A percentile compares a stretch with the other conserved stretches of the same genome.
Conservation (phyloP, 1,284 basidiomycete species). For the Irpex rosettiformis region DNA sequence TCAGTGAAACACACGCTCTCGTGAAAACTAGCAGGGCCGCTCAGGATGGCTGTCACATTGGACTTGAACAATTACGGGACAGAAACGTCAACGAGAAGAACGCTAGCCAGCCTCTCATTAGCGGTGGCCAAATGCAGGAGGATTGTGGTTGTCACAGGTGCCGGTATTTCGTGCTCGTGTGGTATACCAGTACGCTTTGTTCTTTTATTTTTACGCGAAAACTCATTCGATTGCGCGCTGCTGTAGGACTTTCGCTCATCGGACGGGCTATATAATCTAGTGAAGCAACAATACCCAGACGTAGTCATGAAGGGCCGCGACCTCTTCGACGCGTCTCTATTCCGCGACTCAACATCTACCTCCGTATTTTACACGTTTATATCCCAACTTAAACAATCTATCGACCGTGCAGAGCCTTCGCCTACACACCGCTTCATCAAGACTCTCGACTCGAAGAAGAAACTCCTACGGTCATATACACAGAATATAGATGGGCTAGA, state of each 20-base stretch:
- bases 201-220: not conserved
- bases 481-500: constrained; percentile 97
- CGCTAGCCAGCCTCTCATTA: constrained; percentile 66
- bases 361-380: constrained; percentile 95
- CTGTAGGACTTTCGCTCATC: constrained; percentile 85
- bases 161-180: constrained; percentile 90
- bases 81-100: constrained; percentile 51
- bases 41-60: constrained; percentile 37
- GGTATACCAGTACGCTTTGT: constrained; percentile 82
- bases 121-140: constrained; percentile 80
- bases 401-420: constrained; percentile 79
- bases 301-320: constrained; percentile 85
- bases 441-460: constrained; percentile 80
- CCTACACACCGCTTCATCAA: constrained; percentile 88
- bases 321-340: constrained; percentile 85
- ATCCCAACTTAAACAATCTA: constrained; percentile 80
- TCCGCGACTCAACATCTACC: constrained; percentile 82
- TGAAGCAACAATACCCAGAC: constrained; percentile 81
- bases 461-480: constrained; percentile 86
- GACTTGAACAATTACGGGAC: constrained; percentile 42
- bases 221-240: not conserved
- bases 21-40: not conserved
- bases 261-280: constrained; percentile 84
- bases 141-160: constrained; percentile 86
- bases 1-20: not conserved